A percentile compares a stretch with the other conserved stretches of the same genome.
These are phyloP conservation scores for Panicum virgatum DNA, from an alignment of 202 grass and related monocot genomes.

Conservation along the genomic window DNA sequence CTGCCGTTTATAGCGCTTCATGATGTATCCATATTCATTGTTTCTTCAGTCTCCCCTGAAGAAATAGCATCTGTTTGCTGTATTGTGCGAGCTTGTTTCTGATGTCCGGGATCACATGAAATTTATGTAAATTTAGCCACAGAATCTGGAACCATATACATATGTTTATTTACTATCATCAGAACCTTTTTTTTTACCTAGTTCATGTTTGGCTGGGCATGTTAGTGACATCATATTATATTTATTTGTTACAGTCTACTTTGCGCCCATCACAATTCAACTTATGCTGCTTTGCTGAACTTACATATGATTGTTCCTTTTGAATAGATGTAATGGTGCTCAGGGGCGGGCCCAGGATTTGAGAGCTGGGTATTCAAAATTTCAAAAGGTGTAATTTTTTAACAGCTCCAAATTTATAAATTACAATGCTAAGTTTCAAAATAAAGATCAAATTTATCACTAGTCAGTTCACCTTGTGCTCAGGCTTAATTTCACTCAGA, in stretches of 20 bases:
- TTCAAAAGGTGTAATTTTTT: no score
- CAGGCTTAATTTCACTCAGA: no score
- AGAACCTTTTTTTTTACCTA: background rate
- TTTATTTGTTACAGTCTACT: background rate
- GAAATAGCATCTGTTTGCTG: background rate
- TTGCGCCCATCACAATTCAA: background rate
- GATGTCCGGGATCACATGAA: background rate
- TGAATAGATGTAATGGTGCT: slow-evolving; percentile 21
- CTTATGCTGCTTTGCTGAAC: background rate
- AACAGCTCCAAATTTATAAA: no score
- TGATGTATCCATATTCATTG: background rate
- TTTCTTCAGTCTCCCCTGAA: slow-evolving; percentile 5
- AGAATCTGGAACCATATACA: background rate
- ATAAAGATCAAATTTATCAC: no score
- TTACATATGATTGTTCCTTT: background rate
- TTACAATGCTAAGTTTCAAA: no score
- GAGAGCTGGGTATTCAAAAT: no score
- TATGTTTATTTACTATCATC: background rate
- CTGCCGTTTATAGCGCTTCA: background rate
- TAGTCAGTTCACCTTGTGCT: no score
- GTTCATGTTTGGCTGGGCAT: background rate
- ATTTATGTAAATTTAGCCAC: background rate
- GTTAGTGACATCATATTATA: background rate
- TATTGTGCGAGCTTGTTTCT: background rate
- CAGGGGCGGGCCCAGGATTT: no score